Evolutionary conservation across 768 basidiomycete genomes (phyloP).

Genomic region (Trichaptum fuscoviolaceum): DNA sequence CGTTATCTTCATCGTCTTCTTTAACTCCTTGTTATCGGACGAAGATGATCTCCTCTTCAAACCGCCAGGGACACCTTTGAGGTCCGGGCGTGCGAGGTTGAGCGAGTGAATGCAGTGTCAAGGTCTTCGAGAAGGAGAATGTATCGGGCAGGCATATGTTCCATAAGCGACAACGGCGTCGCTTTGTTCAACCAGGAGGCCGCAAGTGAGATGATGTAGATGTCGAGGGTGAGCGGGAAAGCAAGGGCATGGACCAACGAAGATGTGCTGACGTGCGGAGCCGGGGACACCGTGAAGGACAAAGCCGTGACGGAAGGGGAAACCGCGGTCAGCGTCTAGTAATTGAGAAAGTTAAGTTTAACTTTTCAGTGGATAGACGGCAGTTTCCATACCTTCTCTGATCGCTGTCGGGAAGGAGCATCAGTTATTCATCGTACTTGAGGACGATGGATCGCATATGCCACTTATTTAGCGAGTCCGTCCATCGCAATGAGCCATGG

Average conservation of each 20-base stretch:
- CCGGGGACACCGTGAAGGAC: constrained; percentile 81
- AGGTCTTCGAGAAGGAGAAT: constrained; percentile 86
- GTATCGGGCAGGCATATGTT: constrained; percentile 77
- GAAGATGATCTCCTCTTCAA: constrained; percentile 24
- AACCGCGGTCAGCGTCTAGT: constrained; percentile 93
- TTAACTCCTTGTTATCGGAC: constrained; percentile 27
- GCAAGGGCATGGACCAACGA: constrained; percentile 85
- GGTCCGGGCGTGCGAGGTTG: constrained; percentile 52
- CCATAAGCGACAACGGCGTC: constrained; percentile 81
- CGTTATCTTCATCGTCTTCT: constrained; percentile 26
- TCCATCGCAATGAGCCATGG: too few relatives aligned
- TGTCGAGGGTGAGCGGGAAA: constrained; percentile 83
- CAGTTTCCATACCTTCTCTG: too few relatives aligned
- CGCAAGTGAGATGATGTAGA: constrained; percentile 87
- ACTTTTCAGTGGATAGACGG: constrained; percentile 1
- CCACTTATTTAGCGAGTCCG: too few relatives aligned
- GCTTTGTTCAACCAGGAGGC: constrained; percentile 87
- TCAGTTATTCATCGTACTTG: too few relatives aligned
- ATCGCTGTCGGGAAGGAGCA: too few relatives aligned
- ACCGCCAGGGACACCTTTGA: constrained; percentile 39
- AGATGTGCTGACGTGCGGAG: constrained; percentile 80
- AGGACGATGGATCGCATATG: too few relatives aligned
- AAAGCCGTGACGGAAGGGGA: constrained; percentile 87
- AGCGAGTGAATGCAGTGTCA: too few relatives aligned
- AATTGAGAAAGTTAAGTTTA: constrained; percentile 7